Conservation (phyloP, 2,329 filamentous ascomycete species). For the Zelopaecilomyces penicillatus region DNA sequence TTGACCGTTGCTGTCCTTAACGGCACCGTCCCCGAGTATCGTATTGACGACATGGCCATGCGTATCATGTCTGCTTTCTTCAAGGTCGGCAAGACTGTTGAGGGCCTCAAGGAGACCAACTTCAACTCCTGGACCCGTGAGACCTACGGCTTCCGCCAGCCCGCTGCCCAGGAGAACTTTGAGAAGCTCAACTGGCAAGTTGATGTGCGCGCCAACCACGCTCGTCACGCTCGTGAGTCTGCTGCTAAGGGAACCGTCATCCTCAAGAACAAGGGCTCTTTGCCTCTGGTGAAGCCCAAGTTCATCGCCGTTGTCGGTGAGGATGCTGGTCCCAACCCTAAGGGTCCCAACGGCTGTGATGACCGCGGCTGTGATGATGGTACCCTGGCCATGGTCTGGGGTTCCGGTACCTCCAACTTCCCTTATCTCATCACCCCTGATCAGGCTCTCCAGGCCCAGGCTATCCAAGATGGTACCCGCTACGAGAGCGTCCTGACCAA, state of each 20-base stretch:
- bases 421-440: slow-evolving; percentile 71
- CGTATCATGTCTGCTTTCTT: slow-evolving; percentile 68
- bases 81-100: slow-evolving; percentile 51
- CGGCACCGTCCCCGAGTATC: slow-evolving; percentile 78
- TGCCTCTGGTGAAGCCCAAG: slow-evolving; percentile 73
- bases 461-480: slow-evolving; percentile 47
- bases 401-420: slow-evolving; percentile 64
- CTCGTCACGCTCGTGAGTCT: slow-evolving; percentile 61
- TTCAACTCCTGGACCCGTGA: slow-evolving; percentile 82
- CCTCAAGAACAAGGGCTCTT: slow-evolving; percentile 70
- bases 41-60: slow-evolving; percentile 85
- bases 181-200: slow-evolving; percentile 71
- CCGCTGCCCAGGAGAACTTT: slow-evolving; percentile 50
- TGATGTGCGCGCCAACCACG: slow-evolving; percentile 74
- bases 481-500: slow-evolving; percentile 62
- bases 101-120: slow-evolving; percentile 52
- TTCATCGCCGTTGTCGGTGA: slow-evolving; percentile 73
- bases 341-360: slow-evolving; percentile 69
- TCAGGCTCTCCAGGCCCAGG: slow-evolving; percentile 56
- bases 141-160: slow-evolving; percentile 63
- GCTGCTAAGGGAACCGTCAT: slow-evolving; percentile 77
- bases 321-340: slow-evolving; percentile 67
- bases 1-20: slow-evolving; percentile 82
- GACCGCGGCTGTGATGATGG: slow-evolving; percentile 56
- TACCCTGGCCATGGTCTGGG: slow-evolving; percentile 70